These are phyloP conservation scores for Xenoacremonium recifei DNA, from an alignment of 2,329 filamentous ascomycete species.

Conservation along the genomic window DNA sequence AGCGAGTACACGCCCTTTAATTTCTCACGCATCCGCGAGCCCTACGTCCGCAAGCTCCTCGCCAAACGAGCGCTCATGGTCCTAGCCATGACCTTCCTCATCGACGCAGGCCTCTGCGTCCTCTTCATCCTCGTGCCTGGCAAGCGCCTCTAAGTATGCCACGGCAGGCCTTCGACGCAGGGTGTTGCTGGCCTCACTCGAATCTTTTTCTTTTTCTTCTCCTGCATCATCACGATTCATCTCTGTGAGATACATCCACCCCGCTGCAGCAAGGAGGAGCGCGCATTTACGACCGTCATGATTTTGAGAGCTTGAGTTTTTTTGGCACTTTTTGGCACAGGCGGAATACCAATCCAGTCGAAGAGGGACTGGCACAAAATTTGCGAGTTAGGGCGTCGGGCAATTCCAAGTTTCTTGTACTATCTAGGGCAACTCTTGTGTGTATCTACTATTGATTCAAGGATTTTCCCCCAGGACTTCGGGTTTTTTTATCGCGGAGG, in stretches of 20 bases:
- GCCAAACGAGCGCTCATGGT: conserved; percentile 82
- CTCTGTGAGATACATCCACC: conserved; percentile 16
- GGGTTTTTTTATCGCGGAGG: conserved; percentile 14
- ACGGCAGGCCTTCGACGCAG: conserved; percentile 22
- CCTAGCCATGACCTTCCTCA: conserved; percentile 68
- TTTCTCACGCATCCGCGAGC: conserved; percentile 84
- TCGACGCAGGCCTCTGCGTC: conserved; percentile 80
- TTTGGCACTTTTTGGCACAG: too few relatives aligned
- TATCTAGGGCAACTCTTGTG: conserved; percentile 23
- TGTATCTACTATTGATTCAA: conserved; percentile 22
- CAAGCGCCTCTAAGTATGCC: conserved; percentile 61
- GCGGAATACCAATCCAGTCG: conserved; percentile 13
- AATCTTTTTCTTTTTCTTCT: conserved; percentile 10
- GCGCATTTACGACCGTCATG: conserved; percentile 29
- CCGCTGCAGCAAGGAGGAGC: conserved; percentile 13
- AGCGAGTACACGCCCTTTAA: conserved; percentile 97
- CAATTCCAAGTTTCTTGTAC: conserved; percentile 22
- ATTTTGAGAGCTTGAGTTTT: conserved; percentile 23
- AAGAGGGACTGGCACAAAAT: conserved; percentile 6
- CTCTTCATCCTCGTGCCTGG: conserved; percentile 96
- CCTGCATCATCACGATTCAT: conserved; percentile 9
- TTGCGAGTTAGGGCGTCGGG: conserved; percentile 23
- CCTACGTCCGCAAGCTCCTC: conserved; percentile 84
- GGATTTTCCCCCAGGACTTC: conserved; percentile 9
- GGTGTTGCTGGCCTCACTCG: conserved; percentile 18